These are phyloP conservation scores for Suillus occidentalis DNA, from an alignment of 768 basidiomycete genomes.

Conservation along the genomic window DNA sequence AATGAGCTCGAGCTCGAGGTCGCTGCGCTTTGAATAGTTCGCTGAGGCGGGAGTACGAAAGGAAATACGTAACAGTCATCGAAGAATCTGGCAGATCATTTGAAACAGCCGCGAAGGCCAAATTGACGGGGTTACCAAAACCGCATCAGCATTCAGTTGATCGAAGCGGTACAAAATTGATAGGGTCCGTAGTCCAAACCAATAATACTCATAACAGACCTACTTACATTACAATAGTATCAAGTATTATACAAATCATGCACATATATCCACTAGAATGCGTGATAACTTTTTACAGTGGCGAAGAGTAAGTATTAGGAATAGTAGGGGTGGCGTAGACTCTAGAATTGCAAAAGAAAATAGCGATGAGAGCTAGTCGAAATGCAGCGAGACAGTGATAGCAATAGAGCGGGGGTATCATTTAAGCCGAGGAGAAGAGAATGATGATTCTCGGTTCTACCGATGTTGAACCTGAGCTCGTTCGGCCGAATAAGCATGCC, in stretches of 20 bases:
- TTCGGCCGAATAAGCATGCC: slow-evolving; percentile 68
- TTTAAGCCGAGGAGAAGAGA: slow-evolving; percentile 23
- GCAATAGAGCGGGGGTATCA: slow-evolving; percentile 37
- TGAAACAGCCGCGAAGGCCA: slow-evolving; percentile 21
- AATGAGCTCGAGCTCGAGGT: too few species aligned
- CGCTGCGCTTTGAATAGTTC: slow-evolving; percentile 5
- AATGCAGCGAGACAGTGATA: slow-evolving; percentile 24
- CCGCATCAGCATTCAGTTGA: slow-evolving; percentile 28
- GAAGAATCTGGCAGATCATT: slow-evolving; percentile 22
- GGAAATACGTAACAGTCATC: slow-evolving; percentile 25
- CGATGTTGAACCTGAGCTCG: slow-evolving; percentile 56
- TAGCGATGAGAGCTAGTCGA: slow-evolving; percentile 15
- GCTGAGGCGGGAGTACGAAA: slow-evolving; percentile 10
- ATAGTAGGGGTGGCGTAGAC: slow-evolving; percentile 26
- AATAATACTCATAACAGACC: slow-evolving; percentile 9
- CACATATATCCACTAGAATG: slow-evolving; percentile 38
- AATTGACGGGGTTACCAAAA: slow-evolving; percentile 31
- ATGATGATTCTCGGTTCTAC: slow-evolving; percentile 30
- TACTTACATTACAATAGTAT: slow-evolving; percentile 34
- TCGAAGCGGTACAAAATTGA: slow-evolving; percentile 18
- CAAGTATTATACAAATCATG: slow-evolving; percentile 37
- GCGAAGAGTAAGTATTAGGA: slow-evolving; percentile 31
- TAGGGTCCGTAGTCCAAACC: background rate
- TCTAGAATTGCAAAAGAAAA: slow-evolving; percentile 25
- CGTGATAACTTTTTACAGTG: slow-evolving; percentile 35